These are phyloP conservation scores for Candida palmyrensis DNA, from an alignment of 805 yeast species.

Conservation along the genomic window DNA sequence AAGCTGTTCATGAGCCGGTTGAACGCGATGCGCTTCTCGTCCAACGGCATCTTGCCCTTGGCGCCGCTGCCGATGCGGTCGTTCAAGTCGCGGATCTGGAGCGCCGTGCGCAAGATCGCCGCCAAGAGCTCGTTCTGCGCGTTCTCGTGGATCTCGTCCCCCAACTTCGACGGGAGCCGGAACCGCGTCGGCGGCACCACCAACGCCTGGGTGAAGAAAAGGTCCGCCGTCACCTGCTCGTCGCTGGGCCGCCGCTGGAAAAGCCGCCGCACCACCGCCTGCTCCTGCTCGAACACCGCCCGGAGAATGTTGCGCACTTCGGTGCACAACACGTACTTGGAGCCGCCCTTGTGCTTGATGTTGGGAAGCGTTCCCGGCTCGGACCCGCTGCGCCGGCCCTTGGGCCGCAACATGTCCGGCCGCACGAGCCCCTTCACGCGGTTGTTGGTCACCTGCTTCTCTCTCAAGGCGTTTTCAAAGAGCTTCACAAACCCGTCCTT, in stretches of 20 bases:
- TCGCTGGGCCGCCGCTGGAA: slow-evolving; percentile 77
- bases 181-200: slow-evolving; percentile 97
- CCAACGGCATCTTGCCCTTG: slow-evolving; percentile 52
- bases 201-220: slow-evolving; percentile 83
- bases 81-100: slow-evolving; percentile 82
- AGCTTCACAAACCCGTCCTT: slow-evolving; percentile 93
- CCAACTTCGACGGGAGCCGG: slow-evolving; percentile 93
- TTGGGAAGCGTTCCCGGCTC: slow-evolving; percentile 30
- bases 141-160: slow-evolving; percentile 94
- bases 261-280: slow-evolving; percentile 57
- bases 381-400: slow-evolving; percentile 1
- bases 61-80: slow-evolving; percentile 59
- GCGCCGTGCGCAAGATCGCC: slow-evolving; percentile 71
- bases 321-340: slow-evolving; percentile 81
- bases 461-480: slow-evolving; percentile 80
- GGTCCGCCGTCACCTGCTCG: slow-evolving; percentile 57
- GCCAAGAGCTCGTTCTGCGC: slow-evolving; percentile 85
- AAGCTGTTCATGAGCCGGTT: slow-evolving; percentile 93
- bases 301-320: slow-evolving; percentile 80
- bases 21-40: slow-evolving; percentile 72
- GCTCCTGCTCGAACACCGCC: slow-evolving; percentile 72
- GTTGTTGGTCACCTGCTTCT: slow-evolving; percentile 77
- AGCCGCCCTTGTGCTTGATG: slow-evolving; percentile 60
- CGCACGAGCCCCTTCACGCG: slow-evolving; percentile 74
- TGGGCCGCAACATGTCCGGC: slow-evolving; percentile 57